phyloP scores from a whole-genome alignment of 2,329 filamentous ascomycete species.

The Claviceps pusilla region DNA sequence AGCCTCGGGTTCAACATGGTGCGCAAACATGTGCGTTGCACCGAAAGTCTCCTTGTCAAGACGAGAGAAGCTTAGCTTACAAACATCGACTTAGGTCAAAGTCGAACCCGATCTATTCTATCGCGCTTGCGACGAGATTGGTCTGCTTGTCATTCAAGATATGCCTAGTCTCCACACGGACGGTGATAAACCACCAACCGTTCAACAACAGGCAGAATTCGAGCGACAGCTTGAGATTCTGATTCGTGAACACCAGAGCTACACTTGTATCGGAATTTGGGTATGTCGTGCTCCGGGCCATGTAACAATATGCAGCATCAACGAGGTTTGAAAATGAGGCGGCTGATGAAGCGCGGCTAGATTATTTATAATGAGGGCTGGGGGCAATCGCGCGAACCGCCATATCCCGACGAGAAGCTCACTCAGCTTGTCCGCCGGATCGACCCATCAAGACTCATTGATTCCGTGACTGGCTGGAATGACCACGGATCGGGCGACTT shows the following conservation, averaged over 20 bases:
- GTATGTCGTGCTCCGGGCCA: conserved; percentile 17
- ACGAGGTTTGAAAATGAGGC: background rate
- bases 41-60: background rate
- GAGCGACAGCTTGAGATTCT: conserved; percentile 46
- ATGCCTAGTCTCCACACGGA: conserved; percentile 45
- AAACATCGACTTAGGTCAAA: conserved; percentile 35
- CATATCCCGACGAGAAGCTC: conserved; percentile 41
- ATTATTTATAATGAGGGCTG: conserved; percentile 60
- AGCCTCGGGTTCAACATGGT: conserved; percentile 54
- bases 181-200: conserved; percentile 20
- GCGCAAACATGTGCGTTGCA: conserved; percentile 46
- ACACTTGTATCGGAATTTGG: conserved; percentile 51
- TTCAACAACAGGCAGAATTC: conserved; percentile 47
- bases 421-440: conserved; percentile 38
- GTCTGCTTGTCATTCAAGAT: conserved; percentile 53
- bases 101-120: conserved; percentile 54
- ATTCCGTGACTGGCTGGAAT: conserved; percentile 49
- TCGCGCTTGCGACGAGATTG: conserved; percentile 49
- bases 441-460: conserved; percentile 49
- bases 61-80: background rate
- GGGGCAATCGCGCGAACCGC: conserved; percentile 39
- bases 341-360: conserved; percentile 13
- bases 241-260: conserved; percentile 47
- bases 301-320: background rate
- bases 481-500: conserved; percentile 56